Evolutionary conservation across 78 protist species (phyloP).

Genomic region (Speleostelium caveatum): DNA sequence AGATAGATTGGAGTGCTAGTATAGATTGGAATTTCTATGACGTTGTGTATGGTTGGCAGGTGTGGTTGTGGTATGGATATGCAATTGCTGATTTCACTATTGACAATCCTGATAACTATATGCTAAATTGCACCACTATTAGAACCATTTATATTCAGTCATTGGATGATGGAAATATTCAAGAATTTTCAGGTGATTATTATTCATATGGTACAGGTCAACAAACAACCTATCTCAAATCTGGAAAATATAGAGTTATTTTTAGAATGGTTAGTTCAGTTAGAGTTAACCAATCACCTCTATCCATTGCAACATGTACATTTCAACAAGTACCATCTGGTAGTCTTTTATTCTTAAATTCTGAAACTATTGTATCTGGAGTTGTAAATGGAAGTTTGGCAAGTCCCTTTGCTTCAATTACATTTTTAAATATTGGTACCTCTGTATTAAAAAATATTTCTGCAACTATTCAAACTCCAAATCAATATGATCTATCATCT

Average conservation of each 20-base stretch:
- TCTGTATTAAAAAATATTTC: background rate
- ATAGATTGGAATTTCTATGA: constrained; percentile 42
- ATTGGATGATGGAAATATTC: background rate
- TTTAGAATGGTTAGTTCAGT: constrained; percentile 39
- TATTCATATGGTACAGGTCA: constrained; percentile 53
- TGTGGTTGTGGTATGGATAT: constrained; percentile 74
- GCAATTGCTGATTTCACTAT: constrained; percentile 20
- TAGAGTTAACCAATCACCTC: constrained; percentile 42
- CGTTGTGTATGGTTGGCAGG: constrained; percentile 32
- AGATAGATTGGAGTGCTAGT: constrained; percentile 16
- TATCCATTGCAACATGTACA: constrained; percentile 8
- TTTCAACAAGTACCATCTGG: background rate
- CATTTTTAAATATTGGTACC: constrained; percentile 9
- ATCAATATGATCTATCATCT: too few relatives aligned
- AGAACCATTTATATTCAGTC: constrained; percentile 21
- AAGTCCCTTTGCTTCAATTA: constrained; percentile 16
- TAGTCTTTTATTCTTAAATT: background rate
- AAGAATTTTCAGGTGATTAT: constrained; percentile 40
- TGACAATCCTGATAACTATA: background rate
- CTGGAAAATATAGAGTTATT: background rate
- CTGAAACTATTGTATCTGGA: constrained; percentile 21
- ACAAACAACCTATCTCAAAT: constrained; percentile 2
- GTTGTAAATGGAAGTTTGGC: constrained; percentile 35
- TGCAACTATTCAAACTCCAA: background rate
- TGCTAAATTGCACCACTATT: constrained; percentile 22